Evolutionary conservation across 495 filamentous ascomycete species (phyloP).

Genomic region (Tuber aestivum): DNA sequence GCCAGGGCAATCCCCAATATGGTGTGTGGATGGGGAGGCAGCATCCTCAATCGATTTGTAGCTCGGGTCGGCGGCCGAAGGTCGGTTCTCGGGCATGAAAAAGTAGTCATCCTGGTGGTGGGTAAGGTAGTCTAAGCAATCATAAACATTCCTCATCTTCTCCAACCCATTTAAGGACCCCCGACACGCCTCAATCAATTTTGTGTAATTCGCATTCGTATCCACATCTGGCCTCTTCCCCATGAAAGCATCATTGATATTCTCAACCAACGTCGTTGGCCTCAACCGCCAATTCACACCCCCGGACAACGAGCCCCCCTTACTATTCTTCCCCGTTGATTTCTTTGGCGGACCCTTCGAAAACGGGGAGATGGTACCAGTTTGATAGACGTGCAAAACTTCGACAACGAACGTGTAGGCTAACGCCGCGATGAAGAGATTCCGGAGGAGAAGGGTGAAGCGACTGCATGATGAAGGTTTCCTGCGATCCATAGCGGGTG

Average conservation of each 20-base stretch:
- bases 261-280: constrained; percentile 48
- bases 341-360: constrained; percentile 28
- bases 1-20: constrained; percentile 49
- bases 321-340: constrained; percentile 18
- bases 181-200: constrained; percentile 50
- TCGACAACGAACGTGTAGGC: constrained; percentile 43
- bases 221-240: constrained; percentile 50
- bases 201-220: constrained; percentile 50
- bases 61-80: constrained; percentile 28
- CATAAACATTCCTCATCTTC: constrained; percentile 53
- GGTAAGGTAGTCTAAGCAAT: constrained; percentile 51
- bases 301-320: constrained; percentile 42
- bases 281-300: constrained; percentile 50
- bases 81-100: constrained; percentile 46
- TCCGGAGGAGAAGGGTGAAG: constrained; percentile 44
- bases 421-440: constrained; percentile 43
- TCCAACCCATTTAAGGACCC: constrained; percentile 50
- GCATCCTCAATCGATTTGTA: constrained; percentile 42
- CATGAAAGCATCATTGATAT: constrained; percentile 49
- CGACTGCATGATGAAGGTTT: constrained; percentile 41
- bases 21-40: constrained; percentile 31
- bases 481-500: constrained; percentile 28
- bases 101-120: constrained; percentile 49
- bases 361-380: constrained; percentile 40
- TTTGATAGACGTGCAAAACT: constrained; percentile 42